Evolutionary conservation across 2,329 filamentous ascomycete genomes (phyloP).

Genomic region (Aspergillus piperis): DNA sequence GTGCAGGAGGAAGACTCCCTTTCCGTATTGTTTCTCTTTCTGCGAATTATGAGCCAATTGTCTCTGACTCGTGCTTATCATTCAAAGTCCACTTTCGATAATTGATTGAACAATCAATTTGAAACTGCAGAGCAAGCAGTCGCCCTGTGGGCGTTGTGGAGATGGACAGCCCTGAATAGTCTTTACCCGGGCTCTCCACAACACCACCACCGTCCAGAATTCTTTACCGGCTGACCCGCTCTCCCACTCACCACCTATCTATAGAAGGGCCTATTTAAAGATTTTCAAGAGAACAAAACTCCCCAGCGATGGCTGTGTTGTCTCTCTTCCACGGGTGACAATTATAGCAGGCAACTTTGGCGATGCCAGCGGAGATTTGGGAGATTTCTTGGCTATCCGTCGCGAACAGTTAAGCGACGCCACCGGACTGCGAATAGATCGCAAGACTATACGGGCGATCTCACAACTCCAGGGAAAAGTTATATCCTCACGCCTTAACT

Average conservation of each 20-base stretch:
- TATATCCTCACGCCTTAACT: neutral
- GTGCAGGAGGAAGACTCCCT: too few relatives aligned
- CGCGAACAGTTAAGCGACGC: neutral
- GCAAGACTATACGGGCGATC: too few relatives aligned
- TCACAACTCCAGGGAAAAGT: conserved; percentile 1
- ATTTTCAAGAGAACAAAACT: neutral
- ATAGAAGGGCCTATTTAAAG: conserved; percentile 1
- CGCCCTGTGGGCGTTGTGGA: neutral
- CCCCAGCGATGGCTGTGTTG: neutral
- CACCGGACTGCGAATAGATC: neutral
- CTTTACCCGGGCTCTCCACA: conserved; percentile 6
- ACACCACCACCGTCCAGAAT: neutral
- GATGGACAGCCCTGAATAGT: neutral
- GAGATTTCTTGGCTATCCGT: neutral
- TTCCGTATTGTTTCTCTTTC: too few relatives aligned
- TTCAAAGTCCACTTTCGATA: too few relatives aligned
- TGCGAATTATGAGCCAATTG: too few relatives aligned
- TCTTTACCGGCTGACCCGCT: conserved; percentile 6
- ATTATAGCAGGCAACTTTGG: neutral
- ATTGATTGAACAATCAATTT: too few relatives aligned
- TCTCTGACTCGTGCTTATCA: too few relatives aligned
- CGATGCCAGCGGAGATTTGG: neutral
- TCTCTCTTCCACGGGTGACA: neutral
- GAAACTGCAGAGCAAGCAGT: too few relatives aligned
- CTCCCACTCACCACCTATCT: neutral